These are phyloP conservation scores for Hsuehochloa calcarea DNA, from an alignment of 176 grass and related monocot genomes.

Conservation along the genomic window DNA sequence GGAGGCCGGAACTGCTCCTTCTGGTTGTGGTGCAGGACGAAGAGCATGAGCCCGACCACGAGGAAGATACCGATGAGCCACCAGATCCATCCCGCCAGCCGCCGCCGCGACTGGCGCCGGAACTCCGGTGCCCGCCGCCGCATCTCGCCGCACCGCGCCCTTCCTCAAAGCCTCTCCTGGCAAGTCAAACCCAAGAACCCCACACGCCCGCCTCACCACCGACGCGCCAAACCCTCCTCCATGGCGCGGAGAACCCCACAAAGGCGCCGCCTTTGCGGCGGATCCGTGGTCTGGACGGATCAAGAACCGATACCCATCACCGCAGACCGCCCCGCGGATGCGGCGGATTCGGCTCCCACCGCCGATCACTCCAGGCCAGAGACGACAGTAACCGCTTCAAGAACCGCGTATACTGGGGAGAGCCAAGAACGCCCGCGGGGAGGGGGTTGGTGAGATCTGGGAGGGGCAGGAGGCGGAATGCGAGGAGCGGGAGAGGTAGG, in stretches of 20 bases:
- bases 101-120: conserved; percentile 59
- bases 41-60: conserved; percentile 72
- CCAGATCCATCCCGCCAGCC: conserved; percentile 85
- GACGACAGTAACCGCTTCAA: conserved; percentile 3
- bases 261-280: conserved; percentile 43
- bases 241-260: conserved; percentile 25
- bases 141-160: conserved; percentile 35
- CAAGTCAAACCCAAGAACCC: conserved; percentile 15
- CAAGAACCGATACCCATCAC: conserved; percentile 25
- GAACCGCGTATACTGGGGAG: conserved; percentile 15
- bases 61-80: conserved; percentile 78
- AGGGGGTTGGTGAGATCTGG: conserved; percentile 38
- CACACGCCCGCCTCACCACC: conserved; percentile 23
- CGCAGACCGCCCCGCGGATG: not conserved
- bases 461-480: conserved; percentile 33
- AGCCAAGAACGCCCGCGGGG: conserved; percentile 18
- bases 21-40: conserved; percentile 87
- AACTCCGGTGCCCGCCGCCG: conserved; percentile 66
- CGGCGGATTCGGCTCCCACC: conserved; percentile 3
- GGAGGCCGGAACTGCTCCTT: conserved; percentile 66
- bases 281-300: conserved; percentile 33
- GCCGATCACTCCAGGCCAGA: not conserved
- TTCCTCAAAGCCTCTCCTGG: conserved; percentile 14
- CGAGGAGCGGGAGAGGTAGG: conserved; percentile 19
- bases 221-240: conserved; percentile 11